Evolutionary conservation across 345 rosid genomes (phyloP), one percentile per base, ranked within the genome.

Genomic region (Acer saccharum): DNA sequence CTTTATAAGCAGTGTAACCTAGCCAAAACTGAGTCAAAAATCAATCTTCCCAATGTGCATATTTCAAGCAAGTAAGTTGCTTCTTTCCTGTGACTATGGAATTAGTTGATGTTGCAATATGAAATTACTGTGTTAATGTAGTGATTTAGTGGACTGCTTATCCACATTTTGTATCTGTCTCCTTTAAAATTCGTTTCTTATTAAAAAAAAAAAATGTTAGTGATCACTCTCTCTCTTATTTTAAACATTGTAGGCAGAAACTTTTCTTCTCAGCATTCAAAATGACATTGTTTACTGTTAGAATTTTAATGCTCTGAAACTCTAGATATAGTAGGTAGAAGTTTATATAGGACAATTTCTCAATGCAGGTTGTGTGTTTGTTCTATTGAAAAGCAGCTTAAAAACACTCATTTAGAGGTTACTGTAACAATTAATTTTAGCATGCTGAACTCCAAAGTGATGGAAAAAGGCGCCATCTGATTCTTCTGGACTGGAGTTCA

Each of bases 1-100:
- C 88, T 96, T 27, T 60, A 85, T 73, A 77, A 69, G 78, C 92
- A 80, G 76, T 89, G 86, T 58, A 73, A 57, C 58, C 71, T 71
- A 57, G 81, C 72, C 17, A 85, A 75, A 79, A 77, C 55, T 48
- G 83, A 84, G 20, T 74, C 78, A 57, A 87, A 84, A 84, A 77
- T 76, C 66, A 78, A 75, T 72, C 43, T 90, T 68, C 77, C 84
- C 13, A 76, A 76, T 12, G 39, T 90, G 80, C 80, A 79, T 52
- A 88, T 92, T 67, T 73, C 81, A 69, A 82, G 75, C 94, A 82
- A 65, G 99, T 94, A 92, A 87, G 97, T 46, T 77, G 61, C 72
- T 83, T 73, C 18, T 63, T 63, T 68, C 67, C 74, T 17, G 67
- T 14, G 27, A 54, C 52, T 39, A 12, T 75, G 52, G n/a, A 65